Evolutionary conservation across 495 filamentous ascomycete genomes (phyloP).

Genomic region (Diplogelasinospora grovesii): DNA sequence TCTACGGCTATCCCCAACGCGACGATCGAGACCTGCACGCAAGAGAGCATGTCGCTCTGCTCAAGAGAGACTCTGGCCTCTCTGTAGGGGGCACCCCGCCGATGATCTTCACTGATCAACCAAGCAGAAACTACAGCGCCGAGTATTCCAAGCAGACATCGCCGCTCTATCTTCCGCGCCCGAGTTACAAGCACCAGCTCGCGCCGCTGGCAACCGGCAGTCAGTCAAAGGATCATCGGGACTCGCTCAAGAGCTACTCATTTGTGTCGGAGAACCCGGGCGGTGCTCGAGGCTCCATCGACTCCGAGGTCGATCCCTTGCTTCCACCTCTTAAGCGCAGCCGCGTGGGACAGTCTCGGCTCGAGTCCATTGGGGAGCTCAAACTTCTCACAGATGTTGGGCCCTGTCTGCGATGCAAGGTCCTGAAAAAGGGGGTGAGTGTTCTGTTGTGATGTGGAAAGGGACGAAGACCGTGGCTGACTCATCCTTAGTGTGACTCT

Average conservation of each 20-base stretch:
- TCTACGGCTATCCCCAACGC: constrained; percentile 40
- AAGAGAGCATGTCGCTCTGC: constrained; percentile 33
- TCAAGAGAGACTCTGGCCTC: constrained; percentile 40
- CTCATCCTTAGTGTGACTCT: constrained; percentile 35
- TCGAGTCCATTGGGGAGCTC: constrained; percentile 46
- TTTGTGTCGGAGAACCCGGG: constrained; percentile 34
- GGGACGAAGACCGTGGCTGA: neutral
- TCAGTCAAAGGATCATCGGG: constrained; percentile 36
- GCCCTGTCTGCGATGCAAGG: constrained; percentile 40
- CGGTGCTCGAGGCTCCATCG: constrained; percentile 34
- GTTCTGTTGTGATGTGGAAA: neutral
- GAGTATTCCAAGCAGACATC: constrained; percentile 30
- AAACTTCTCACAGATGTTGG: constrained; percentile 37
- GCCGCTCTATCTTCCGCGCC: constrained; percentile 33
- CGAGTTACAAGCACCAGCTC: constrained; percentile 29
- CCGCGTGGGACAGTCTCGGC: constrained; percentile 38
- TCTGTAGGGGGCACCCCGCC: constrained; percentile 33
- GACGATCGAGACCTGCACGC: constrained; percentile 42
- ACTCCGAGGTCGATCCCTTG: constrained; percentile 44
- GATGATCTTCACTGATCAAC: constrained; percentile 29
- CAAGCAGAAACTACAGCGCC: constrained; percentile 22
- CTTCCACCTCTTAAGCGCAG: constrained; percentile 44
- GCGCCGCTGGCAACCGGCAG: constrained; percentile 30
- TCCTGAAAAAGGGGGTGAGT: constrained; percentile 34
- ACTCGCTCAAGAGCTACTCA: constrained; percentile 37